These are phyloP conservation scores for Smithsoniella earleae DNA, from an alignment of 163 green algal genomes.

Conservation along the genomic window DNA sequence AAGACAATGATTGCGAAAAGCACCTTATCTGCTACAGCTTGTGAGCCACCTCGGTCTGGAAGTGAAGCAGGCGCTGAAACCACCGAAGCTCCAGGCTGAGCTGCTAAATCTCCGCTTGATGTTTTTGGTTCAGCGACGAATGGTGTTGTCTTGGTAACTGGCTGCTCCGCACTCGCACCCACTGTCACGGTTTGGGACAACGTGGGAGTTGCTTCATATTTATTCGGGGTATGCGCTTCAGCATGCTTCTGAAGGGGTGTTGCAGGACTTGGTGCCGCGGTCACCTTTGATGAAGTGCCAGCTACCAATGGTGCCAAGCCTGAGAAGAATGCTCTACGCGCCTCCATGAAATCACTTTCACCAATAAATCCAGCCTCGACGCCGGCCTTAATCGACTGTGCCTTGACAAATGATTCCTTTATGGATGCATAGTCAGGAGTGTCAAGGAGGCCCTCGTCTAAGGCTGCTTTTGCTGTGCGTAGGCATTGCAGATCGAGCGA, in stretches of 20 bases:
- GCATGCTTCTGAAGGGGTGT: neutral
- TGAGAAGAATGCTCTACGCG: constrained; percentile 40
- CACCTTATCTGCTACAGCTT: neutral
- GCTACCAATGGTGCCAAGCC: neutral
- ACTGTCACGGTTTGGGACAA: too few relatives aligned
- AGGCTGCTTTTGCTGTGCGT: constrained; percentile 59
- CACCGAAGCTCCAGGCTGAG: neutral
- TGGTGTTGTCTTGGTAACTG: too few relatives aligned
- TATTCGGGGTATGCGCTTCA: neutral
- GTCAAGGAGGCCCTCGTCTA: constrained; percentile 68
- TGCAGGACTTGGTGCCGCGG: neutral
- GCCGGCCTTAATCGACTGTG: constrained; percentile 55
- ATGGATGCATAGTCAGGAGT: constrained; percentile 55
- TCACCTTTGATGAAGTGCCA: neutral
- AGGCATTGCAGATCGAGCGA: constrained; percentile 44
- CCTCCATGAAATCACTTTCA: constrained; percentile 42
- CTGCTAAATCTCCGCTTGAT: neutral
- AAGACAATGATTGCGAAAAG: neutral
- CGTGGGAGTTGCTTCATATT: neutral
- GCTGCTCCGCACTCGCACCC: neutral
- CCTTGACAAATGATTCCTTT: constrained; percentile 50
- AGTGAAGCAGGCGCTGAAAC: neutral
- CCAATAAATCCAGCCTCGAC: constrained; percentile 58
- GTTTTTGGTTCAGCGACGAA: neutral
- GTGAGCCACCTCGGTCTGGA: neutral